Conservation (phyloP, 306 rosid species). For the Carpinus fangiana region DNA sequence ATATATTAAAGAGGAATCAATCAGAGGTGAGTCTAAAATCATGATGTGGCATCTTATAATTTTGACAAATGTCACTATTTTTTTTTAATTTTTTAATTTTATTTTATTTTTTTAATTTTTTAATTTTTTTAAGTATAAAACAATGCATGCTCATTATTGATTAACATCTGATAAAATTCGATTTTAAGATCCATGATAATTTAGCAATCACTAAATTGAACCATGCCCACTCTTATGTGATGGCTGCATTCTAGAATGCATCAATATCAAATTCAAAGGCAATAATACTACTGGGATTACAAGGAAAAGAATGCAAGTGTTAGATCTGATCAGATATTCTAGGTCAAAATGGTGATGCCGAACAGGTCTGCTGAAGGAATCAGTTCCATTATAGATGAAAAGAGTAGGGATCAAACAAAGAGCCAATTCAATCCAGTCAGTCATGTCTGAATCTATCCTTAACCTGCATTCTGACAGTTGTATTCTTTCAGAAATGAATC, state of each 20-base stretch:
- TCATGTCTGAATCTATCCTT: background rate
- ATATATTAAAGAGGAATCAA: no score
- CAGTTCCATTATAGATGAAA: no score
- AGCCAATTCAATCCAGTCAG: background rate
- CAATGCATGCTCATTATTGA: background rate
- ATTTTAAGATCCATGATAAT: background rate
- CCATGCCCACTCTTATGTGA: background rate
- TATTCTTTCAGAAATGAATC: background rate
- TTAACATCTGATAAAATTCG: no score
- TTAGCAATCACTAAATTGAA: background rate
- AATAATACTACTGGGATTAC: background rate
- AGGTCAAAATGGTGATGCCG: background rate
- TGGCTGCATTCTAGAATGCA: background rate
- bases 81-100: no score
- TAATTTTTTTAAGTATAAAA: background rate
- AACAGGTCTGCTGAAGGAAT: background rate
- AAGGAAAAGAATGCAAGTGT: background rate
- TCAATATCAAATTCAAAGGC: conserved; percentile 1
- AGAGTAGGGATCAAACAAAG: background rate
- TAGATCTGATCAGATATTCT: background rate
- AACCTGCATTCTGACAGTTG: background rate
- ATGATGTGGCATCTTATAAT: no score
- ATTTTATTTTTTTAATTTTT: no score
- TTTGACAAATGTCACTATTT: no score
- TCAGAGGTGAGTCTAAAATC: no score